Base-by-base conservation (phyloP, 148 eudicot genomes). In the Rhododendron ovatum region DNA sequence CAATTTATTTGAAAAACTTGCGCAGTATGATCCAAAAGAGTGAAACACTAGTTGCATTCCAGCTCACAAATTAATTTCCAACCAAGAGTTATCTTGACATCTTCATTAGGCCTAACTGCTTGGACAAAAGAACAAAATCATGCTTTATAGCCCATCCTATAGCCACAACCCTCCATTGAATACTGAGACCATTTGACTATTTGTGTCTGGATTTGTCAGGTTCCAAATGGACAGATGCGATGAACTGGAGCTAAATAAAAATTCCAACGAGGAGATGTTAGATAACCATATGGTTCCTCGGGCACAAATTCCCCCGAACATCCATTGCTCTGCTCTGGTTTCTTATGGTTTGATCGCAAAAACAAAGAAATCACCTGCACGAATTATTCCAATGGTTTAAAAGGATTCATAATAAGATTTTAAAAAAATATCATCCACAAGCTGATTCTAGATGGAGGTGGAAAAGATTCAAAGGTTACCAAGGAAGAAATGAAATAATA, bases 311-410 rank as follows among this genome's bases (percentile, higher is more conserved):
- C 89, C 30, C 79, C 91, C 57, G 92, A 86, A 91, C 78, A 77
- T 86, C 86, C 87, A 79, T 87, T 83, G 87, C 55, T 82, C 67
- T 41, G 76, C 43, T 82, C 78, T 75, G 81, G 83, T 83, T 89
- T 92, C 88, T 86, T 91, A 81, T 84, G 82, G 76, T 91, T 92
- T 83, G 99, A 94, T 83, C 98, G 93, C 48, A 96, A 86, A 71
- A 88, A 93, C 53, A 96, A 90, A 90, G 96, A 91, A 87, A 96
- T 90, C 85, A 96, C 99, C 99, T 96, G 94, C 90, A 92, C 28
- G 82, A 87, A 86, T 80, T 28, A 84, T 74, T 59, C 33, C 65
- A 45, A 76, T 35, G 80, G 57, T 88, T 84, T 87, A 78, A 87
- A 83, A 78, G 50, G 57, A 75, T 85, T 77, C 33, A 65, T 11